Base-by-base conservation (phyloP, 257 asterid species). In the Lantana camara region DNA sequence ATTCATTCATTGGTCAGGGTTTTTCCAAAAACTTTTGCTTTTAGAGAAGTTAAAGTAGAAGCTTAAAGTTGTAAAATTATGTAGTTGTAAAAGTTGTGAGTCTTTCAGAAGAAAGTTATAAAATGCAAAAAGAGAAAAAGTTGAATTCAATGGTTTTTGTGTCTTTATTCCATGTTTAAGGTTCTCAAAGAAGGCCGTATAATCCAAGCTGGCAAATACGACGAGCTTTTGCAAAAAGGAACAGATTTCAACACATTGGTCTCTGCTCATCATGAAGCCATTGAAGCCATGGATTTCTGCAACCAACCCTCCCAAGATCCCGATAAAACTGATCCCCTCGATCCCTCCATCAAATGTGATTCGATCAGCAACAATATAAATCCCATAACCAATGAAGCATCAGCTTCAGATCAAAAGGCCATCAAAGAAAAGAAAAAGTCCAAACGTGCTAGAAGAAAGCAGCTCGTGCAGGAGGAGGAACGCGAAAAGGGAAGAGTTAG, bases 401-500 rank as follows among this genome's bases (percentile, higher is more conserved):
- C 96, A 42, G 64, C 95, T 37, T 76, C 91, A n/a, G 96, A 85
- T 42, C 71, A 62, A 75, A 89, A 83, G 78, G 88, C 90, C 66
- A 83, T 75, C 64, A 88, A 94, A 77, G 99, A 94, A 76, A 94
- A 90, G 73, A 94, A 94, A 82, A 94, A 94, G 73, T 78, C 88
- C 23, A 94, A 94, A 71, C 82, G 96, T 46, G 80, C 94, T 20
- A 84, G 86, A 69, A 90, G 80, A 67, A 94, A 94, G 61, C 99
- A 94, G 78, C 96, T 94, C 11, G 98, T 94, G 70, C 99, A 94
- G 77, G 99, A 94, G 69, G 99, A 94, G 85, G 99, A 94, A 77
- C 79, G 99, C 23, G 99, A 90, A 69, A 75, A 95, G 41, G 99
- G 99, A 60, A 84, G 81, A 83, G 84, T 94, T 60, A 90, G 99